Percentiles rank a stretch among this genome's conserved stretches.
phyloP scores from a whole-genome alignment of 2,329 filamentous ascomycete species.

The Ampelomyces quisqualis region DNA sequence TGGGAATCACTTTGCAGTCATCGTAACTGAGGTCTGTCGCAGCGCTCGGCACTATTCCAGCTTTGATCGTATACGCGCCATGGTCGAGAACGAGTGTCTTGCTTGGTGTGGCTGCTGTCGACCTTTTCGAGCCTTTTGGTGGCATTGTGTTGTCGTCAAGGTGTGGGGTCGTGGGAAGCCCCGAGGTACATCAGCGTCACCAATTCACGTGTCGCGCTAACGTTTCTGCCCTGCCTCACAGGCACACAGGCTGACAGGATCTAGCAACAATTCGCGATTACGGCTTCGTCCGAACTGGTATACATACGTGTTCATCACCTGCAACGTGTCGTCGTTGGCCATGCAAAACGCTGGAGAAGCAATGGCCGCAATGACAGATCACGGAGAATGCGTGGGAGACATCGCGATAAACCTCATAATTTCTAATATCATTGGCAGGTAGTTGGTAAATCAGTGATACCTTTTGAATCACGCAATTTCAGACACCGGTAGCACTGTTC shows the following conservation, averaged over 20 bases:
- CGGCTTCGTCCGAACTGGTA: constrained; percentile 45
- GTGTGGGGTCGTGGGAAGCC: neutral
- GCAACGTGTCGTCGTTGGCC: constrained; percentile 57
- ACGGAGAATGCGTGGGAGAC: constrained; percentile 37
- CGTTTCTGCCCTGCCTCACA: constrained; percentile 54
- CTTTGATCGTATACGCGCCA: constrained; percentile 88
- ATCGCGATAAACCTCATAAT: constrained; percentile 58
- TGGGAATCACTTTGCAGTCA: constrained; percentile 72
- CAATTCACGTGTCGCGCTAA: constrained; percentile 3
- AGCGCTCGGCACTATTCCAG: constrained; percentile 63
- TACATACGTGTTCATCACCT: constrained; percentile 60
- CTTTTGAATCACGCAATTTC: neutral
- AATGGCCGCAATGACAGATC: constrained; percentile 53
- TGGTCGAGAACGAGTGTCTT: constrained; percentile 87
- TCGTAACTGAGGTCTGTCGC: constrained; percentile 28
- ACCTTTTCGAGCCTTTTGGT: constrained; percentile 38
- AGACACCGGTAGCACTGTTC: constrained; percentile 33
- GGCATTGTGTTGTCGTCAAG: constrained; percentile 22
- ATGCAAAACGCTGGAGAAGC: constrained; percentile 59
- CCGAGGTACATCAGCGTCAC: constrained; percentile 4
- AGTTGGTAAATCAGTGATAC: constrained; percentile 35
- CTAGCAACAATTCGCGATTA: constrained; percentile 48
- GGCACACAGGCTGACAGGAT: constrained; percentile 59
- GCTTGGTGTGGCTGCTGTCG: constrained; percentile 15
- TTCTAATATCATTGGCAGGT: constrained; percentile 60